Base-by-base conservation (phyloP, 2,329 filamentous ascomycete genomes). In the Ophiostoma quercus region DNA sequence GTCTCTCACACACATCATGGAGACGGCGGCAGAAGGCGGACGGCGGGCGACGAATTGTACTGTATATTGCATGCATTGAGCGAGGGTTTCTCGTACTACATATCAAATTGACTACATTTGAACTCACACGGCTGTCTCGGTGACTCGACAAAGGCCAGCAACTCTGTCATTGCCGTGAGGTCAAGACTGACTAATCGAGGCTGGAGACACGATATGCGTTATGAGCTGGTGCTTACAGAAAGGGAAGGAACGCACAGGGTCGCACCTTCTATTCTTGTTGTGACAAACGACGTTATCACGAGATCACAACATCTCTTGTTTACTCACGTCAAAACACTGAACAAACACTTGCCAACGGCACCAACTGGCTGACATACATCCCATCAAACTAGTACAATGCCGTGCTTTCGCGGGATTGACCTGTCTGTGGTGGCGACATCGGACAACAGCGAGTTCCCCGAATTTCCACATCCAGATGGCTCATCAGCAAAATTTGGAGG, bases 401-500 rank as follows among this genome's bases (percentile, higher is more conserved):
- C 84, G 19, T 80, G 75, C 70, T 80, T 85, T 68, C 80, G 82
- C 32, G 83, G 83, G 11, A 78, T 86, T 68, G 80, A 84, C 37
- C 71, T 86, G 32, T 81, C 79, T 2, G 75, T 86, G 54, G 73
- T 70, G 11, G 69, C 72, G 0, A 74, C 80, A 22, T 75, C 79
- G 1, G 77, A 80, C 60, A 75, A 78, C 19, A 76, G 77, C 2
- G 74, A 77, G 11, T 78, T 87, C 2, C 81, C 82, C 16, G 85
- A 88, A 74, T 87, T 84, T 74, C 82, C 84, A 25, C 84, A 87
- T 72, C 84, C 84, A 0, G 83, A 86, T 67, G 80, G 79, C 67
- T 81, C 82, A 0, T 84, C 82, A 19, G 78, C 82, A 62, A 76
- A 75, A 2, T 77, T 81, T 34, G 69, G 39, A 7, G 39, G 65